A percentile compares a stretch with the other conserved stretches of the same genome.
Conservation (phyloP, 78 protist species). For the Dictyostelium brefeldianum region DNA sequence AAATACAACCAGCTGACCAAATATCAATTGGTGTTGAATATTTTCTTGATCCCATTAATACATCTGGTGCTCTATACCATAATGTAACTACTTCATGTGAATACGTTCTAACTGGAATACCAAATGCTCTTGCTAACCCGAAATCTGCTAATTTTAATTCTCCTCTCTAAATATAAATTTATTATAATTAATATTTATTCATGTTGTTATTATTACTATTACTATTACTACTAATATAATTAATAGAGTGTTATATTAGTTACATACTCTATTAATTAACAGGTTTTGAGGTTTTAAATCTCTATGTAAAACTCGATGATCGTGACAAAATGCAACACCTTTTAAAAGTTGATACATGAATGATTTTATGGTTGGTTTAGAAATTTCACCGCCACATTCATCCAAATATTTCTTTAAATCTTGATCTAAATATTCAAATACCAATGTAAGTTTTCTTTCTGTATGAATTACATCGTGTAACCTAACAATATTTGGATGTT, state of each 20-base stretch:
- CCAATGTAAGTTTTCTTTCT: conserved; percentile 97
- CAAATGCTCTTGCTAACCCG: conserved; percentile 99
- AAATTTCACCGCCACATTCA: conserved; percentile 84
- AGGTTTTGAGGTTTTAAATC: conserved; percentile 99
- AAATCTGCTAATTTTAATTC: conserved; percentile 99
- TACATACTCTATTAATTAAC: conserved; percentile 91
- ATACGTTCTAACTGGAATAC: conserved; percentile 99
- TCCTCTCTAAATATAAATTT: conserved; percentile 63
- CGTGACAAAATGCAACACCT: conserved; percentile 98
- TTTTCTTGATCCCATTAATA: conserved; percentile 96
- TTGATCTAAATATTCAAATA: conserved; percentile 98
- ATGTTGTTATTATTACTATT: neutral
- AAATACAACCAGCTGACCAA: conserved; percentile 99
- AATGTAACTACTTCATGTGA: conserved; percentile 99
- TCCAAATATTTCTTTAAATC: conserved; percentile 97
- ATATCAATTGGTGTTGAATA: conserved; percentile 98
- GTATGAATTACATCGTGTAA: conserved; percentile 93
- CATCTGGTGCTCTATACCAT: conserved; percentile 99
- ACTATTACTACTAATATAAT: neutral
- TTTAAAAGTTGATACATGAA: conserved; percentile 94
- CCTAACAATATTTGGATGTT: conserved; percentile 97
- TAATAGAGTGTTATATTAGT: too few relatives aligned
- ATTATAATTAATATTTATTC: neutral
- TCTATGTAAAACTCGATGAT: conserved; percentile 97
- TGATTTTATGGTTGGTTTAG: conserved; percentile 86